Evolutionary conservation across 257 asterid species (phyloP), one percentile per base, ranked within the genome.

Genomic region (Eustoma russellianum): DNA sequence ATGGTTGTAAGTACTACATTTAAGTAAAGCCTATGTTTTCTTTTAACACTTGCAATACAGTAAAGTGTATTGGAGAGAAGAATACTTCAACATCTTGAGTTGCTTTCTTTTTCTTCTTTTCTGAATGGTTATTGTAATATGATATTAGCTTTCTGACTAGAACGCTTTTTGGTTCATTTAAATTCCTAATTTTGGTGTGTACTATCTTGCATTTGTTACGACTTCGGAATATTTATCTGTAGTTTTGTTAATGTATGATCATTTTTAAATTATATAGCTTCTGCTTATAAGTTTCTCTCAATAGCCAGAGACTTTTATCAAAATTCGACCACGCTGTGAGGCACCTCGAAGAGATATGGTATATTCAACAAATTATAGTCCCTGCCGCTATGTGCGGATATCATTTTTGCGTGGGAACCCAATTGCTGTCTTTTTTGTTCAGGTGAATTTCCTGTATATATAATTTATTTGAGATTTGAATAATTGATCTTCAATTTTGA

Each of bases 341-440:
- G 97, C 98, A 45, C 98, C 98, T 72, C 81, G 97, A 43, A 94
- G 97, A 19, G 98, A 92, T 73, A 80, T 92, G 83, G 70, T 69
- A 62, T 92, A 92, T 68, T 86, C 94, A 49, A 79, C 78, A 88
- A 88, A 75, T 55, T 88, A 92, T 73, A 75, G 88, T 14, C 97
- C 98, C 54, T 84, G 93, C 70, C 95, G 86, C 60, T 92, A 80
- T 76, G 93, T 92, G 63, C 80, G 98, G 53, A 79, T 92, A 66
- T 88, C 98, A 58, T 92, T 97, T 79, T 74, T 87, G 90, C 94
- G 98, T 28, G 98, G 98, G 49, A 87, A 73, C 66, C 97, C 97
- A 60, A 92, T 92, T 70, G 97, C 98, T 56, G 66, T 92, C 40
- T 92, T 87, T 75, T 88, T 82, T 73, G 76, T 92, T 69, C 98